A percentile compares a stretch with the other conserved stretches of the same genome.
These are phyloP conservation scores for Cystofilobasidium bisporidii DNA, from an alignment of 768 basidiomycete genomes.

Conservation along the genomic window DNA sequence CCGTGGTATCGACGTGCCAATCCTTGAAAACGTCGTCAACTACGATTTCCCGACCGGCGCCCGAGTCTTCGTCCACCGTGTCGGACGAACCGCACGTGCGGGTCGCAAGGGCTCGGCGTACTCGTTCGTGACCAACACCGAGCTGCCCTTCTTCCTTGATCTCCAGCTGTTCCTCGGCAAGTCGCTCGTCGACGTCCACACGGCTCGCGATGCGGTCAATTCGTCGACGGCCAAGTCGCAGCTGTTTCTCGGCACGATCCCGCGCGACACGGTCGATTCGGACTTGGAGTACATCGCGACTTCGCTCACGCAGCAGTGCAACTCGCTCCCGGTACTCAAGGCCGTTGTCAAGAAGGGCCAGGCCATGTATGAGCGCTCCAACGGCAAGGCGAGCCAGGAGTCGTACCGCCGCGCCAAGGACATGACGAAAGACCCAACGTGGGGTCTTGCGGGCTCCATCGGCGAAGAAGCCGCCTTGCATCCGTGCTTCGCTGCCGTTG, in stretches of 20 bases:
- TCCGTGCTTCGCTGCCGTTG: constrained; percentile 44
- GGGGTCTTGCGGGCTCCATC: constrained; percentile 55
- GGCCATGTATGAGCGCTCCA: constrained; percentile 84
- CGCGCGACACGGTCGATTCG: constrained; percentile 66
- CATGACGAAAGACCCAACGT: constrained; percentile 59
- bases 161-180: constrained; percentile 83
- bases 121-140: constrained; percentile 77
- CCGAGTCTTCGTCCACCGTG: constrained; percentile 88
- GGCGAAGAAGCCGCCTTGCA: constrained; percentile 53
- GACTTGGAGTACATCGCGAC: constrained; percentile 63
- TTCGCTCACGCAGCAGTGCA: constrained; percentile 41
- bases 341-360: constrained; percentile 84
- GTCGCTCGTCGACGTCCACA: constrained; percentile 45
- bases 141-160: constrained; percentile 83
- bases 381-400: constrained; percentile 75
- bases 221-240: constrained; percentile 29
- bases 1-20: constrained; percentile 93
- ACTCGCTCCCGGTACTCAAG: constrained; percentile 52
- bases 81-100: constrained; percentile 90
- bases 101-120: constrained; percentile 93
- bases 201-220: not conserved
- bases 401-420: constrained; percentile 84
- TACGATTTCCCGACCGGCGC: constrained; percentile 95
- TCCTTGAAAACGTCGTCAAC: constrained; percentile 92
- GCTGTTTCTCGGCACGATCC: constrained; percentile 71